These are phyloP conservation scores for Panaeolus papilionaceus DNA, from an alignment of 768 basidiomycete species.

Conservation along the genomic window DNA sequence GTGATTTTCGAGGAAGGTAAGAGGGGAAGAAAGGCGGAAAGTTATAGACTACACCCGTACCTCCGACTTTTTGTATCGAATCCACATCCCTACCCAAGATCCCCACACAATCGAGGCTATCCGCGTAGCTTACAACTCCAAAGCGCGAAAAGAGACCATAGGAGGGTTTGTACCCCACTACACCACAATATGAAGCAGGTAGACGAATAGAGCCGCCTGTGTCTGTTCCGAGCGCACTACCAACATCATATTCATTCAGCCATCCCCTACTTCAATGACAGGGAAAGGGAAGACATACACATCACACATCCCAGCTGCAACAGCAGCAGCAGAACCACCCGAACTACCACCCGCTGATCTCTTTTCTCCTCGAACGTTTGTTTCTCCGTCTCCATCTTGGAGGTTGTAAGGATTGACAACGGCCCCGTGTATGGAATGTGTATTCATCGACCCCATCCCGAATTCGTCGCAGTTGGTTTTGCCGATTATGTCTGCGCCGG, in stretches of 20 bases:
- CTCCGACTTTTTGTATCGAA: conserved; percentile 60
- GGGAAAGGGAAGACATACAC: conserved; percentile 59
- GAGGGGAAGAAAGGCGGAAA: background rate
- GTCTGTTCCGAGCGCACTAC: conserved; percentile 90
- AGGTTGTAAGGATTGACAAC: conserved; percentile 76
- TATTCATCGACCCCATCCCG: conserved; percentile 96
- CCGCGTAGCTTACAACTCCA: conserved; percentile 93
- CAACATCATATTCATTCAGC: background rate
- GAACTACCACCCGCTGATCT: conserved; percentile 92
- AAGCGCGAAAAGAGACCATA: conserved; percentile 90
- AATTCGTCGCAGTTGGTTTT: conserved; percentile 98
- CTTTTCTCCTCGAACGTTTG: conserved; percentile 17
- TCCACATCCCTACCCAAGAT: conserved; percentile 66
- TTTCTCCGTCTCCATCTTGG: conserved; percentile 2
- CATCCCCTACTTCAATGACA: too few species aligned
- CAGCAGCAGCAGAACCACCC: conserved; percentile 94
- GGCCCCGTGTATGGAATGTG: conserved; percentile 74
- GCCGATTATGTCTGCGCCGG: conserved; percentile 78
- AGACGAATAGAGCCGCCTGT: conserved; percentile 94
- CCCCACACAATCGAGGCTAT: conserved; percentile 95
- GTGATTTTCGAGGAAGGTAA: too few species aligned
- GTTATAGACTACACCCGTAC: conserved; percentile 44
- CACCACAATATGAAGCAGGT: conserved; percentile 93
- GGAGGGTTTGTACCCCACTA: conserved; percentile 93
- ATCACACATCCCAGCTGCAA: conserved; percentile 82